Base-by-base conservation (phyloP, 345 rosid species). In the Eucalyptus regnans region DNA sequence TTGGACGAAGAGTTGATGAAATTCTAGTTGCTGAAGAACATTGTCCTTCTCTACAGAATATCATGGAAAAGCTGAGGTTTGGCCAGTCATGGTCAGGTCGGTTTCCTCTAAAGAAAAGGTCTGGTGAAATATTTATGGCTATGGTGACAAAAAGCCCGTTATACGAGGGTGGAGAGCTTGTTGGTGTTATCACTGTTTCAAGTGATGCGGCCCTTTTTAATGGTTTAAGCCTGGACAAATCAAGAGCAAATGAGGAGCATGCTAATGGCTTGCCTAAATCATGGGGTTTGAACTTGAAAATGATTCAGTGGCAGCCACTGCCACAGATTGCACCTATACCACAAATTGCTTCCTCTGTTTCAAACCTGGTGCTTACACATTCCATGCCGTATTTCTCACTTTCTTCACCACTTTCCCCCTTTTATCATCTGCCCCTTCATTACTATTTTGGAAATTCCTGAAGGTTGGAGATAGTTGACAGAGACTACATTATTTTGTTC, bases 51-150 rank as follows among this genome's bases (percentile, higher is more conserved):
- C 90, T 93, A 7, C 91, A 88, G 79, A 85, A 89, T 88, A 94
- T 96, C 71, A 86, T 93, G 91, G 92, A 93, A 25, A 91, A 88
- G 37, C 90, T 97, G 90, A 88, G 86, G 85, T 91, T 89, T 86
- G 97, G 97, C 29, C 92, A 93, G 83, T 91, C 95, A 58, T 96
- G 99, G 99, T 94, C 97, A 31, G 99, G 98, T 87, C 99, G 91
- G 94, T 96, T 97, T 87, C 99, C 98, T 49, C 92, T 95, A 83
- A 96, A 89, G 95, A 95, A 93, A 92, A 94, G 90, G 89, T 92
- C 96, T 0, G 98, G 99, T 81, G 95, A 96, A 86, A 76, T 90
- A 1, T 95, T 97, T 88, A 95, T 93, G 96, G 99, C 96, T 2
- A 50, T 94, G 89, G 93, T 93, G 92, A 94, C 97, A 87, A 97